These are phyloP conservation scores for Hypholoma sublateritium DNA, from an alignment of 768 basidiomycete species.

Conservation along the genomic window DNA sequence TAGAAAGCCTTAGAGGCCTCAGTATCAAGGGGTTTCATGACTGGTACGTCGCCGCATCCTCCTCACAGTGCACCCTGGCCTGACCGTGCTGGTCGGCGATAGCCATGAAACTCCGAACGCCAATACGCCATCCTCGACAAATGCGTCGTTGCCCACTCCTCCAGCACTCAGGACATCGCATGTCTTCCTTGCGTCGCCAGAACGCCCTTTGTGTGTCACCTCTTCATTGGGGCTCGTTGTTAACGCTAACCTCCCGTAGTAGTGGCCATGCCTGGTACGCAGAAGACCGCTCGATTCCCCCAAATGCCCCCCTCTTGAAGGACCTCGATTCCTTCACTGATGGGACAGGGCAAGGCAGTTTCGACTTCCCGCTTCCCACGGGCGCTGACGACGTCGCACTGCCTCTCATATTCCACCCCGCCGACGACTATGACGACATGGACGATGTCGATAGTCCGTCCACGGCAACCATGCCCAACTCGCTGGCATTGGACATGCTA, in stretches of 20 bases:
- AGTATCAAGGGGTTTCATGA: constrained; percentile 28
- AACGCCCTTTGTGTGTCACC: constrained; percentile 19
- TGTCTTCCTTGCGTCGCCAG: constrained; percentile 21
- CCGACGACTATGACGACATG: constrained; percentile 15
- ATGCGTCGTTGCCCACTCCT: constrained; percentile 24
- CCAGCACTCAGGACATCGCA: constrained; percentile 24
- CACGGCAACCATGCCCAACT: constrained; percentile 26
- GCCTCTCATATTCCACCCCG: constrained; percentile 29
- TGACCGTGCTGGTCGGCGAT: constrained; percentile 8
- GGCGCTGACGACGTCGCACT: constrained; percentile 29
- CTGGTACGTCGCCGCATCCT: constrained; percentile 14
- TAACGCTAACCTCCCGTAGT: constrained; percentile 14
- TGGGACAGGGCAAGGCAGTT: constrained; percentile 52
- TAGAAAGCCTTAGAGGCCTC: constrained; percentile 27
- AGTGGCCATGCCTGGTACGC: constrained; percentile 19
- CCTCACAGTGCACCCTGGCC: constrained; percentile 11
- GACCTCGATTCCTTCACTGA: constrained; percentile 64
- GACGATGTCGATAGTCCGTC: constrained; percentile 12
- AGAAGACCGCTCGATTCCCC: constrained; percentile 21
- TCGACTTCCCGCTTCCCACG: constrained; percentile 42
- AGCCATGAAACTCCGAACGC: constrained; percentile 20
- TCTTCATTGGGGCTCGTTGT: constrained; percentile 1
- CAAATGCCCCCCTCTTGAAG: constrained; percentile 50
- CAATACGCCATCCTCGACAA: constrained; percentile 24
- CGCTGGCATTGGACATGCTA: constrained; percentile 29